Evolutionary conservation across 257 asterid species (phyloP), one percentile per base, ranked within the genome.

Genomic region (Pogostemon cablin): DNA sequence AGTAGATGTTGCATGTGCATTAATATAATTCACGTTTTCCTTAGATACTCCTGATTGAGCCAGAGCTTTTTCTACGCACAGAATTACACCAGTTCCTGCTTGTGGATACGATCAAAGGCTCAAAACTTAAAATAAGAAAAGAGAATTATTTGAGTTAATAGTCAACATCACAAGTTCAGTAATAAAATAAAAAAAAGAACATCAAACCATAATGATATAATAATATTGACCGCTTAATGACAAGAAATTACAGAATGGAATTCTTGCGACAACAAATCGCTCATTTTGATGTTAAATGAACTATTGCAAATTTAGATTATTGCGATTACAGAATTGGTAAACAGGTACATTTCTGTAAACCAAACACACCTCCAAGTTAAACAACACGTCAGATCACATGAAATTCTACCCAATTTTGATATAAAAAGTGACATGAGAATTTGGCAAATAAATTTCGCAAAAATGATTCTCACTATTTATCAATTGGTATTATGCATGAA

Each of bases 1-100:
- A 70, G 99, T 93, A 68, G 99, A 93, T 59, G 99, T 91, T 69
- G 99, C 99, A 73, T 93, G 99, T 38, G 99, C 99, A 82, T 93
- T 93, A 64, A 93, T 90, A 67, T 93, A 93, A 81, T 93, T 93
- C 67, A 93, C 95, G 63, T 93, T 96, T 85, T 88, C 91, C 82
- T 67, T 89, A 50, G 96, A 54, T 72, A 91, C 91, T 55, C 99
- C 97, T 47, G 99, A 81, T 77, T 93, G 99, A 79, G 95, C 88
- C 79, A 93, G 86, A 71, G 99, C 99, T 85, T 89, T 93, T 84
- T 91, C 96, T 77, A 91, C 75, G 75, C 98, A 93, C 65, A 93
- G 80, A 81, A 93, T 93, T 65, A 91, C 78, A 52, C 99, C 99
- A 38, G 90, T 76, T 73, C 99, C 99, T 93, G 88, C 80, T 74